Conservation (phyloP, 805 yeast species). For the Ogataea nonfermentans region DNA sequence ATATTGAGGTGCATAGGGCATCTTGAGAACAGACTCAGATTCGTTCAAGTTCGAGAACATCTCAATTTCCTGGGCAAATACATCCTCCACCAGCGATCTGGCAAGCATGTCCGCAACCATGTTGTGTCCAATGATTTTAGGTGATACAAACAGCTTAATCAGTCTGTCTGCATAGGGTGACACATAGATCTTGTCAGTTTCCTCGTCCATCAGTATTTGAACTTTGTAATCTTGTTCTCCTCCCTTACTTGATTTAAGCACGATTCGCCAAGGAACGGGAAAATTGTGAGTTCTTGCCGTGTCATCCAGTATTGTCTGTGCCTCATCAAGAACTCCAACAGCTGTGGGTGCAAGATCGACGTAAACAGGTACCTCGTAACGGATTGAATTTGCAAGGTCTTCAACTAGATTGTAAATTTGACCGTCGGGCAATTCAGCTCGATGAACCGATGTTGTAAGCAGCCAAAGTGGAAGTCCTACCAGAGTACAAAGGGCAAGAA, state of each 20-base stretch:
- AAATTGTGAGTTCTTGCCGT: slow-evolving; percentile 10
- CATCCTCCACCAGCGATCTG: slow-evolving; percentile 36
- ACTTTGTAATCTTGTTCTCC: slow-evolving; percentile 39
- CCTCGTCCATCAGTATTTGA: slow-evolving; percentile 16
- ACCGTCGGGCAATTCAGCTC: slow-evolving; percentile 57
- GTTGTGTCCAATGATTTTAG: slow-evolving; percentile 26
- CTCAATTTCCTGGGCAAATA: slow-evolving; percentile 41
- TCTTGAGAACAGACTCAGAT: slow-evolving; percentile 36
- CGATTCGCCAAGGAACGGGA: slow-evolving; percentile 34
- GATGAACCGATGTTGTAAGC: slow-evolving; percentile 56
- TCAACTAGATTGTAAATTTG: slow-evolving; percentile 34
- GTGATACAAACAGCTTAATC: slow-evolving; percentile 33
- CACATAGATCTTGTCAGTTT: slow-evolving; percentile 27
- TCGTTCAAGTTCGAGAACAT: slow-evolving; percentile 27
- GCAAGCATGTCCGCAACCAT: slow-evolving; percentile 38
- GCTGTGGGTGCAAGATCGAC: slow-evolving; percentile 36
- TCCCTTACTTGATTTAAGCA: slow-evolving; percentile 26
- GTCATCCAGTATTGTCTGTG: slow-evolving; percentile 39
- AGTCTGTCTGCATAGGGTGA: slow-evolving; percentile 40
- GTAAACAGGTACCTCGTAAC: slow-evolving; percentile 44
- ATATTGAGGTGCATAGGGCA: slow-evolving; percentile 61
- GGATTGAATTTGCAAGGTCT: slow-evolving; percentile 25
- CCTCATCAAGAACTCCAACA: slow-evolving; percentile 30
- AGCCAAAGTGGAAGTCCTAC: slow-evolving; percentile 62
- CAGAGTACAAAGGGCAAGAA: slow-evolving; percentile 28